Conservation (phyloP, 768 basidiomycete species). For the Trametes sanguinea region DNA sequence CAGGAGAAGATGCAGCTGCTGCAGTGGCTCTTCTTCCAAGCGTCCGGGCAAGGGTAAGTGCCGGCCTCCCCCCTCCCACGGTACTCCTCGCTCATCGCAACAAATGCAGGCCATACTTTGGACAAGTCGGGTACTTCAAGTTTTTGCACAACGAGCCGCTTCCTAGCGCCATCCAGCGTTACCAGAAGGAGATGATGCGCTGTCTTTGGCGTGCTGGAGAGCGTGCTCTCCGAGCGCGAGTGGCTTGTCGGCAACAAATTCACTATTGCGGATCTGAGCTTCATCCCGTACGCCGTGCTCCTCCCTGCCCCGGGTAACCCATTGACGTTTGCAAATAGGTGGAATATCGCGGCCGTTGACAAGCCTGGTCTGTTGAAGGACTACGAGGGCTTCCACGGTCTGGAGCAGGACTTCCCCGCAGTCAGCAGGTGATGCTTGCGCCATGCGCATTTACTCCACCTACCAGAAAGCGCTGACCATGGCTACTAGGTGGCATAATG, state of each 20-base stretch:
- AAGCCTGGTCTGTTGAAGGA: not conserved
- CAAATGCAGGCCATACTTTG: slow-evolving; percentile 29
- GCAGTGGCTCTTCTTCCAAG: slow-evolving; percentile 45
- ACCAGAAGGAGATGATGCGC: slow-evolving; percentile 33
- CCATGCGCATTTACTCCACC: too few species aligned
- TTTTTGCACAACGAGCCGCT: slow-evolving; percentile 31
- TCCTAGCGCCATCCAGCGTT: slow-evolving; percentile 32
- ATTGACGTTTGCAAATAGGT: not conserved
- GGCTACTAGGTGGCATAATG: too few species aligned
- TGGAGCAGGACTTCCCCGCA: slow-evolving; percentile 10
- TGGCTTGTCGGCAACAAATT: slow-evolving; percentile 33
- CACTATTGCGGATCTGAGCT: slow-evolving; percentile 31
- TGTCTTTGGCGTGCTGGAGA: slow-evolving; percentile 31
- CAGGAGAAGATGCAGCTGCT: slow-evolving; percentile 19
- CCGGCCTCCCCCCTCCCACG: not conserved
- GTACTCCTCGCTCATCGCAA: too few species aligned
- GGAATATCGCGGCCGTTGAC: too few species aligned
- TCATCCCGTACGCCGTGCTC: slow-evolving; percentile 10
- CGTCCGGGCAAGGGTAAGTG: slow-evolving; percentile 24
- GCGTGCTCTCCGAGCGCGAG: slow-evolving; percentile 31
- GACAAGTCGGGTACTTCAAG: slow-evolving; percentile 31
- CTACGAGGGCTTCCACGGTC: slow-evolving; percentile 7
- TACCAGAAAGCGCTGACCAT: too few species aligned
- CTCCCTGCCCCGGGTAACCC: not conserved
- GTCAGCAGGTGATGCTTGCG: not conserved